phyloP scores from a whole-genome alignment of 768 basidiomycete genomes.

The Neoboletus magnificus region DNA sequence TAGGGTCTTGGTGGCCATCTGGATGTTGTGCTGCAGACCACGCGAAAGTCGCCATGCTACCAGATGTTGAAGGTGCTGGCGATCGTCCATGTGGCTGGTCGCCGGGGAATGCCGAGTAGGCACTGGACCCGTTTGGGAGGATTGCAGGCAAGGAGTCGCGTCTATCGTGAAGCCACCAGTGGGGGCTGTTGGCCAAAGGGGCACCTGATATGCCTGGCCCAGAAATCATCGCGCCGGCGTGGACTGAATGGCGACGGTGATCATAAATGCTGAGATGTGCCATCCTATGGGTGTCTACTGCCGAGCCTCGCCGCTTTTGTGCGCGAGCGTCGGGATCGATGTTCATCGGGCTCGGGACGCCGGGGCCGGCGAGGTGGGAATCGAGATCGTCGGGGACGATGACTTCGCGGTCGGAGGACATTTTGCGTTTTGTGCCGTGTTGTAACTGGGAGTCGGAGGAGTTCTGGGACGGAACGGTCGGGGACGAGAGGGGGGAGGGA shows the following conservation, averaged over 20 bases:
- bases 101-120: slow-evolving; percentile 55
- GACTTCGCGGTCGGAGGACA: slow-evolving; percentile 62
- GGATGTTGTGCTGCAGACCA: slow-evolving; percentile 57
- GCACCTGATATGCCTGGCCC: slow-evolving; percentile 26
- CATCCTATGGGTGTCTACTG: slow-evolving; percentile 74
- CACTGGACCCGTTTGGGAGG: slow-evolving; percentile 59
- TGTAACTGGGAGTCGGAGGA: slow-evolving; percentile 41
- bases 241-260: slow-evolving; percentile 75
- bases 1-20: slow-evolving; percentile 45
- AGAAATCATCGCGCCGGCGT: slow-evolving; percentile 48
- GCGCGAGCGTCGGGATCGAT: slow-evolving; percentile 63
- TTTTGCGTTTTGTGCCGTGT: slow-evolving; percentile 79
- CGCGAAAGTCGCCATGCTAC: slow-evolving; percentile 66
- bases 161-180: slow-evolving; percentile 64
- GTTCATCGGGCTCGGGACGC: slow-evolving; percentile 57
- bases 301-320: slow-evolving; percentile 80
- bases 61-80: slow-evolving; percentile 53
- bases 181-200: slow-evolving; percentile 25
- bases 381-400: slow-evolving; percentile 62
- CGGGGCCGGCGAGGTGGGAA: slow-evolving; percentile 64
- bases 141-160: slow-evolving; percentile 72
- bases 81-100: slow-evolving; percentile 64
- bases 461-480: slow-evolving; percentile 20
- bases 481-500: neutral
- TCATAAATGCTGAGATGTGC: slow-evolving; percentile 67